These are phyloP conservation scores for Fusarium ambrosium DNA, from an alignment of 2,329 filamentous ascomycete species.

Conservation along the genomic window DNA sequence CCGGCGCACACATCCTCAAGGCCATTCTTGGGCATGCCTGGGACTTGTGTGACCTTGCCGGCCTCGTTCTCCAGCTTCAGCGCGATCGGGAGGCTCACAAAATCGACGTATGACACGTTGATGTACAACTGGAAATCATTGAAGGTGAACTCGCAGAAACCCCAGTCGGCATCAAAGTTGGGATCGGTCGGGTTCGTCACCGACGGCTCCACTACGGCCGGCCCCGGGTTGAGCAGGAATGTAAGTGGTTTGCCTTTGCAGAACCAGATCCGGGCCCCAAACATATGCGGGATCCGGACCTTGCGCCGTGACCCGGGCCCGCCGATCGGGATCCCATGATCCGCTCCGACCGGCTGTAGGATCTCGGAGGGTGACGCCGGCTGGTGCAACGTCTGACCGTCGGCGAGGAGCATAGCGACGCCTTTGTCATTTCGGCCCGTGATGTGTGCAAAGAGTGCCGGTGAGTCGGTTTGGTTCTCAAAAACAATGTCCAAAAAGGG, in stretches of 20 bases:
- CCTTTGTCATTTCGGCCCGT: conserved; percentile 72
- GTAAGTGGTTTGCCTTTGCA: conserved; percentile 70
- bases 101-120: conserved; percentile 83
- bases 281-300: conserved; percentile 77
- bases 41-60: conserved; percentile 60
- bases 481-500: conserved; percentile 70
- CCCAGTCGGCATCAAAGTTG: conserved; percentile 74
- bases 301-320: conserved; percentile 69
- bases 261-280: conserved; percentile 81
- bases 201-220: conserved; percentile 81
- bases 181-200: conserved; percentile 74
- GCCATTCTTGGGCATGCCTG: conserved; percentile 63
- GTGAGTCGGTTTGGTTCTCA: conserved; percentile 74
- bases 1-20: conserved; percentile 60
- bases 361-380: conserved; percentile 69
- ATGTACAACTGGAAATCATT: conserved; percentile 72
- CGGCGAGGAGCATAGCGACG: conserved; percentile 73
- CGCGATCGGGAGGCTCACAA: conserved; percentile 75
- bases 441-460: conserved; percentile 74
- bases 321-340: conserved; percentile 76
- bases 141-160: conserved; percentile 78
- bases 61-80: conserved; percentile 64
- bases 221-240: conserved; percentile 79
- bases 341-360: conserved; percentile 63
- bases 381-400: conserved; percentile 75